Percentiles rank a stretch among this genome's conserved stretches.
Evolutionary conservation across 2,329 filamentous ascomycete species (phyloP).

Genomic region (Lomentospora prolificans): DNA sequence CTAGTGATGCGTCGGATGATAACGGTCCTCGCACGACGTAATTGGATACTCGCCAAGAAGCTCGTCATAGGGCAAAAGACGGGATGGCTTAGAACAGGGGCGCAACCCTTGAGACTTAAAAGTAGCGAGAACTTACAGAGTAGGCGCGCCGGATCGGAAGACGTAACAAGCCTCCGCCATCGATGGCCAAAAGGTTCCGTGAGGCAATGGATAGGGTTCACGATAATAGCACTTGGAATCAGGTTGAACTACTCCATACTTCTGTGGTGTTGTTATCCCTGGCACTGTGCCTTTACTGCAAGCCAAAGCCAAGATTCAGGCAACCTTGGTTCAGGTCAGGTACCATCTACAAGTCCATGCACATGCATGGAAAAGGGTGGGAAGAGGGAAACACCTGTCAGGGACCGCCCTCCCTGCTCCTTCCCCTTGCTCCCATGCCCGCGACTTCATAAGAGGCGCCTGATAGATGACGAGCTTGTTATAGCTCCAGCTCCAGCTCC

Average conservation of each 20-base stretch:
- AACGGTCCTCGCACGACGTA: background rate
- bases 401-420: background rate
- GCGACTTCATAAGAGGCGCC: too few relatives aligned
- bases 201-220: too few relatives aligned
- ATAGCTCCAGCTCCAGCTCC: background rate
- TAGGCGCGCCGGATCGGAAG: background rate
- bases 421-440: background rate
- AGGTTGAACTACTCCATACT: too few relatives aligned
- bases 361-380: background rate
- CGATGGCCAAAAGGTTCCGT: too few relatives aligned
- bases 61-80: background rate
- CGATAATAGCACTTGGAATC: too few relatives aligned
- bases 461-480: too few relatives aligned
- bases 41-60: background rate
- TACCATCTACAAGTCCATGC: background rate
- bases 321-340: too few relatives aligned
- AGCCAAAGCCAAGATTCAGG: too few relatives aligned
- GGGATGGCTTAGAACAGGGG: background rate
- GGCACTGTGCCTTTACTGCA: too few relatives aligned
- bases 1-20: background rate
- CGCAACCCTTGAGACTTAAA: background rate
- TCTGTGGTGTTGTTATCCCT: too few relatives aligned
- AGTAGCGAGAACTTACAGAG: background rate
- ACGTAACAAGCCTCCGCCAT: background rate
- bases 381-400: background rate